These are phyloP conservation scores for Aspergillus fijiensis DNA, from an alignment of 2,329 filamentous ascomycete genomes.

Conservation along the genomic window DNA sequence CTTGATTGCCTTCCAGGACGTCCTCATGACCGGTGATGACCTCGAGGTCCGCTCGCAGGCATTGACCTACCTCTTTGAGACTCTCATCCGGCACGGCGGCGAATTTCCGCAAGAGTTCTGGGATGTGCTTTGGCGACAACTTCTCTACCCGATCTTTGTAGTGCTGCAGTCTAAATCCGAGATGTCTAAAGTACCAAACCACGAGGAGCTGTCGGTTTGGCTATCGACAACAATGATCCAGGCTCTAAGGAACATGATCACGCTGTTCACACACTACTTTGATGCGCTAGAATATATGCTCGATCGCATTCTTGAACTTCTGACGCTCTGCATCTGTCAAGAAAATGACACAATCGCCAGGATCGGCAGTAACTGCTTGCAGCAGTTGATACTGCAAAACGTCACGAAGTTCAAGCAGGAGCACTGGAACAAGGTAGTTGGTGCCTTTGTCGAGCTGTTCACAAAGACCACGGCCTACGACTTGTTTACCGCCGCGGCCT, in stretches of 20 bases:
- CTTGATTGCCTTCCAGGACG: constrained; percentile 96
- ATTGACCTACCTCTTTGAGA: constrained; percentile 95
- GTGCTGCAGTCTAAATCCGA: constrained; percentile 94
- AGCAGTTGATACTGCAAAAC: constrained; percentile 94
- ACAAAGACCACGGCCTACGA: constrained; percentile 92
- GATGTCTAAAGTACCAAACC: constrained; percentile 91
- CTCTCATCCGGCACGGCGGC: constrained; percentile 82
- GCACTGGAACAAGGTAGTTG: constrained; percentile 94
- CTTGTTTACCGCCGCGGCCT: constrained; percentile 79
- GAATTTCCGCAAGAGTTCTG: constrained; percentile 94
- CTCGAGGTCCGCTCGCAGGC: constrained; percentile 87
- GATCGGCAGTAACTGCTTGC: constrained; percentile 96
- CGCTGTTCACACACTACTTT: constrained; percentile 98
- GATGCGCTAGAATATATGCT: constrained; percentile 96
- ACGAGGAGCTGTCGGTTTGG: constrained; percentile 98
- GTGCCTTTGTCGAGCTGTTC: constrained; percentile 93
- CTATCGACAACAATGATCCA: constrained; percentile 99
- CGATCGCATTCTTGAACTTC: constrained; percentile 89
- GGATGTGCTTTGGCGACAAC: constrained; percentile 96
- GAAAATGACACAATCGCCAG: constrained; percentile 98
- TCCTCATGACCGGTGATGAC: constrained; percentile 98
- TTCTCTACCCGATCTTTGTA: constrained; percentile 98
- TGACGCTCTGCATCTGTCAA: constrained; percentile 96
- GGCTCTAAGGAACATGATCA: constrained; percentile 96
- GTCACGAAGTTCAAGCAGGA: constrained; percentile 83